These are phyloP conservation scores for Acacia concinna DNA, from an alignment of 331 rosid species.

Conservation along the genomic window DNA sequence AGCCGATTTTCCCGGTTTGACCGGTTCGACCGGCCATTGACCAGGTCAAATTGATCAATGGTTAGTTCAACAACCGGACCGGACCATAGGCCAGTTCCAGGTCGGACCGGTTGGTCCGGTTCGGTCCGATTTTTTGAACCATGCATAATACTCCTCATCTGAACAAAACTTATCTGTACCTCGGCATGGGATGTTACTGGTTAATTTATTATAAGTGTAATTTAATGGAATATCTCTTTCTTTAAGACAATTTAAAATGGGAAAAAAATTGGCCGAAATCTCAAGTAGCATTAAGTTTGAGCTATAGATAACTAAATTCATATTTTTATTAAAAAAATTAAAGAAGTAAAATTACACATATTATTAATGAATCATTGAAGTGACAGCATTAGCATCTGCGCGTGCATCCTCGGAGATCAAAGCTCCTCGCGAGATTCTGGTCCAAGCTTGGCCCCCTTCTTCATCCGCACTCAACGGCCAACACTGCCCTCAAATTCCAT, in stretches of 20 bases:
- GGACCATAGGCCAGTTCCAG: too few species aligned
- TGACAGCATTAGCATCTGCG: not conserved
- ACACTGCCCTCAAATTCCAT: not conserved
- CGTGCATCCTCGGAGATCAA: conserved; percentile 16
- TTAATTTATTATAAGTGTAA: not conserved
- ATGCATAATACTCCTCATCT: too few species aligned
- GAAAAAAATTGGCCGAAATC: not conserved
- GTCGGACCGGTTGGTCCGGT: too few species aligned
- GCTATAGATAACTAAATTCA: not conserved
- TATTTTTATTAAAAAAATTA: not conserved
- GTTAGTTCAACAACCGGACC: too few species aligned
- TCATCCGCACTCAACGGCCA: not conserved
- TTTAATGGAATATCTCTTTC: not conserved
- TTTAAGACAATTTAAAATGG: not conserved
- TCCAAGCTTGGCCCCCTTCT: conserved; percentile 15
- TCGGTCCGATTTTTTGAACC: too few species aligned
- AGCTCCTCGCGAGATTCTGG: conserved; percentile 32
- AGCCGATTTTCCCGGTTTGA: too few species aligned
- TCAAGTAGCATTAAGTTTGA: not conserved
- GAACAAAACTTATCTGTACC: too few species aligned
- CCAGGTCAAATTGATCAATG: too few species aligned
- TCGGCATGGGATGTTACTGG: too few species aligned
- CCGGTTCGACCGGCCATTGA: too few species aligned
- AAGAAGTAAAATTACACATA: not conserved
- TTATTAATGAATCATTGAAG: too few species aligned